These are phyloP conservation scores for Penicillium herquei DNA, from an alignment of 495 filamentous ascomycete species.

Conservation along the genomic window DNA sequence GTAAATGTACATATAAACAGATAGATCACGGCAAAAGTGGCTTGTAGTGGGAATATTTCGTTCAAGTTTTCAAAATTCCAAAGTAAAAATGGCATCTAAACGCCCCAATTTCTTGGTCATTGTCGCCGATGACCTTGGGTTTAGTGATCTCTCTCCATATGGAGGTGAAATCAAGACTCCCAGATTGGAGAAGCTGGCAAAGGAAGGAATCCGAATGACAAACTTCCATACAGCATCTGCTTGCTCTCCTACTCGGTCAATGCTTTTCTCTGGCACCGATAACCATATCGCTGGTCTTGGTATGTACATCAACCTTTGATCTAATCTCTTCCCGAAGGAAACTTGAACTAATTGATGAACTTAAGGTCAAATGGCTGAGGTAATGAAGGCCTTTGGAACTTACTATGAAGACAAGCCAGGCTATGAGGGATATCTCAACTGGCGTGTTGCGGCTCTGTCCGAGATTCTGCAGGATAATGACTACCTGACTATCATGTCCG, in stretches of 20 bases:
- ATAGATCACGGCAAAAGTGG: too few relatives aligned
- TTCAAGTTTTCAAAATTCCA: neutral
- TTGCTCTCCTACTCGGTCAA: constrained; percentile 35
- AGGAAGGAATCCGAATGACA: constrained; percentile 56
- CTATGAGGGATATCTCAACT: constrained; percentile 57
- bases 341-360: neutral
- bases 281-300: constrained; percentile 37
- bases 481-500: constrained; percentile 52
- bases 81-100: neutral
- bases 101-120: constrained; percentile 31
- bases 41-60: too few relatives aligned
- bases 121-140: constrained; percentile 37
- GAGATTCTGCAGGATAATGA: constrained; percentile 51
- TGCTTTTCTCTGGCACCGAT: constrained; percentile 54
- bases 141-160: constrained; percentile 24
- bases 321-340: neutral
- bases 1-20: too few relatives aligned
- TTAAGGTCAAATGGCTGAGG: constrained; percentile 13
- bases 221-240: constrained; percentile 59
- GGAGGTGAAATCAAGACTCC: constrained; percentile 35
- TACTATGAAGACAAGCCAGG: constrained; percentile 39
- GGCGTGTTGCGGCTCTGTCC: constrained; percentile 47
- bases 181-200: constrained; percentile 48
- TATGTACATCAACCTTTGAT: neutral
- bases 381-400: constrained; percentile 19